Evolutionary conservation across 208 protist species (phyloP), one percentile per base, ranked within the genome.

Genomic region (Crithidia brevicula): DNA sequence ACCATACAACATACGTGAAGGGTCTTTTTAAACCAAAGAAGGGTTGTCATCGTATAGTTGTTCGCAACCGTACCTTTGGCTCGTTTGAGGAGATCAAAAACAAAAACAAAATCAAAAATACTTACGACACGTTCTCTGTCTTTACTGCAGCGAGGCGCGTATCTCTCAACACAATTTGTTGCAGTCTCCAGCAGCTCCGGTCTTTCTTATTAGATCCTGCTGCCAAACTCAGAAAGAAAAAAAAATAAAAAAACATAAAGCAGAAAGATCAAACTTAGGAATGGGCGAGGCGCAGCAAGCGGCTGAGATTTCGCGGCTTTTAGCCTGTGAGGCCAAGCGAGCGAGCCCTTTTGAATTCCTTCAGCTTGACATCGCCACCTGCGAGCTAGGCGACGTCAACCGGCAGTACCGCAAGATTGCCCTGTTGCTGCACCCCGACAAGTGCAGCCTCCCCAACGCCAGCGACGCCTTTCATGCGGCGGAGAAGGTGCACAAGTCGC

Each of bases 401-500:
- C 79, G 79, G 51, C 81, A 47, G 42, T 97, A 88, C 58, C 82
- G 83, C n/a, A 59, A 52, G 34, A 88, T 97, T 49, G 88, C 86
- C n/a, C 63, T 97, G 16, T 78, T 91, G 25, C 75, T 97, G 16
- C 92, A 97, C 68, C 92, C 92, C 11, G 92, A 97, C 69, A 97
- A 97, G 86, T 97, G 92, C 79, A 73, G 62, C 20, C 78, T 94
- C 23, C 70, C 85, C 18, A 74, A 89, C 51, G 85, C 88, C 53
- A 67, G 78, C 11, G 89, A 91, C 36, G 92, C 92, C 27, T 97
- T 97, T 50, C 77, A 89, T 47, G 77, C 86, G 5, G 92, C 86
- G 7, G 89, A 97, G 65, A 86, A 84, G 69, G 88, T 89, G 18
- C 82, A 97, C 81, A 88, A 86, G 63, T 78, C 81, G 16, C 74